Percentiles rank a stretch among this genome's conserved stretches.
phyloP scores from a whole-genome alignment of 805 yeast species.

The Zygosaccharomyces lentus region DNA sequence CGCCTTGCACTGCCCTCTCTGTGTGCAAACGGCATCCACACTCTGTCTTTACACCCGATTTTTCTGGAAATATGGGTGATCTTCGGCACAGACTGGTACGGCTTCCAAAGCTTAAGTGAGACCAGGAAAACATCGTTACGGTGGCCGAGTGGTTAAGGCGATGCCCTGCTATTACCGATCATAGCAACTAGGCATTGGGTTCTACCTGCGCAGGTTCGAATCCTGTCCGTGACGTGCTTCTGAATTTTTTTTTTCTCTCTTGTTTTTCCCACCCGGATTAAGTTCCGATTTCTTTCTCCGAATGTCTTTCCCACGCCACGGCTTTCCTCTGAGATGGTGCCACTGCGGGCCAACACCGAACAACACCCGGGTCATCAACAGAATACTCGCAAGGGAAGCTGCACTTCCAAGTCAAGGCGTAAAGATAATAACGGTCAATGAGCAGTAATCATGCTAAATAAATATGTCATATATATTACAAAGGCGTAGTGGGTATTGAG shows the following conservation, averaged over 20 bases:
- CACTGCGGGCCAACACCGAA: neutral
- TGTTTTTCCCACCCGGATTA: neutral
- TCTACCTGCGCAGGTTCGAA: conserved; percentile 98
- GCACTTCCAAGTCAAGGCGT: too few relatives aligned
- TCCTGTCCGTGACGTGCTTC: conserved; percentile 94
- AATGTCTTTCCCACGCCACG: neutral
- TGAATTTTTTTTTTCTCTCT: conserved; percentile 35
- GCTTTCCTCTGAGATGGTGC: neutral
- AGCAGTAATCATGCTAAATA: too few relatives aligned
- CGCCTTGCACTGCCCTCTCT: neutral
- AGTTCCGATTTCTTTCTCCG: neutral
- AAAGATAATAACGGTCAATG: too few relatives aligned
- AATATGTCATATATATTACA: too few relatives aligned
- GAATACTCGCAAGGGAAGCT: too few relatives aligned
- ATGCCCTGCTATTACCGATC: conserved; percentile 67
- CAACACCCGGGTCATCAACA: too few relatives aligned
- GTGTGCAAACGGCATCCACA: neutral
- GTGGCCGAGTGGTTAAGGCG: conserved; percentile 96
- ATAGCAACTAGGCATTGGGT: conserved; percentile 74
- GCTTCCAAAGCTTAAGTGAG: too few relatives aligned
- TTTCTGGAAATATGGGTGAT: too few relatives aligned
- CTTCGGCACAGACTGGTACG: too few relatives aligned
- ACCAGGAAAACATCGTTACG: conserved; percentile 39
- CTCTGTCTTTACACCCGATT: neutral
- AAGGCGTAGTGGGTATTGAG: too few relatives aligned